phyloP scores from a whole-genome alignment of 2,329 filamentous ascomycete genomes.

The Colletotrichum sp. region DNA sequence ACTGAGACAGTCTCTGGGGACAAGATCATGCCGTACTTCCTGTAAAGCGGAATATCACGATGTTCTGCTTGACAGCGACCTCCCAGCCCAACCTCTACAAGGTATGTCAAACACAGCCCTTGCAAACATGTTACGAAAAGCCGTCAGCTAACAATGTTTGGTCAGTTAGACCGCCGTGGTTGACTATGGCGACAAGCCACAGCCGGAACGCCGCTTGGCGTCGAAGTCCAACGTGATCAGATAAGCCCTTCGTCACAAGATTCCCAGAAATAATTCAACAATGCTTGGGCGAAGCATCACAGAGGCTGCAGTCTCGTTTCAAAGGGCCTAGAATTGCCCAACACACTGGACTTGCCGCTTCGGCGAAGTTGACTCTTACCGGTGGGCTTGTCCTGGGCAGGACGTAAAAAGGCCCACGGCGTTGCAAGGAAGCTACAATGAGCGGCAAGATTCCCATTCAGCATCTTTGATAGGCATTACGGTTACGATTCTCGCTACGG shows the following conservation, averaged over 20 bases:
- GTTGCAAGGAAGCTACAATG: constrained; percentile 5
- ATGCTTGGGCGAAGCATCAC: background rate
- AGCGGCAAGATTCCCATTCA: background rate
- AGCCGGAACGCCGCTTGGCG: background rate
- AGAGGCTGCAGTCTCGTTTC: background rate
- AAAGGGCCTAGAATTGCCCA: background rate
- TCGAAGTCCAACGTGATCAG: background rate
- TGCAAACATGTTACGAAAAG: background rate
- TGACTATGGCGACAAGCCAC: background rate
- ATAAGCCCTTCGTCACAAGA: background rate
- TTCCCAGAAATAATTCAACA: background rate
- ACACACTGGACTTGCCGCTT: background rate
- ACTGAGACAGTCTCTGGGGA: background rate
- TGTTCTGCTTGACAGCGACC: background rate
- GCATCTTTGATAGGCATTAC: background rate
- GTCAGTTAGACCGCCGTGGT: background rate
- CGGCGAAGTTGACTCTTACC: background rate
- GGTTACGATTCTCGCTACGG: background rate
- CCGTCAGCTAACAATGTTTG: background rate
- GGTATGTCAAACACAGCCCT: background rate
- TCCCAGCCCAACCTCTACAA: background rate
- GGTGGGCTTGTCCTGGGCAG: constrained; percentile 32
- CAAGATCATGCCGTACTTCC: background rate
- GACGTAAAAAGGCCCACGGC: constrained; percentile 36
- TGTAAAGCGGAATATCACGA: background rate